A percentile compares a stretch with the other conserved stretches of the same genome.
These are phyloP conservation scores for Nothophaeocryptopus gaeumannii DNA, from an alignment of 2,329 filamentous ascomycete genomes.

Conservation along the genomic window DNA sequence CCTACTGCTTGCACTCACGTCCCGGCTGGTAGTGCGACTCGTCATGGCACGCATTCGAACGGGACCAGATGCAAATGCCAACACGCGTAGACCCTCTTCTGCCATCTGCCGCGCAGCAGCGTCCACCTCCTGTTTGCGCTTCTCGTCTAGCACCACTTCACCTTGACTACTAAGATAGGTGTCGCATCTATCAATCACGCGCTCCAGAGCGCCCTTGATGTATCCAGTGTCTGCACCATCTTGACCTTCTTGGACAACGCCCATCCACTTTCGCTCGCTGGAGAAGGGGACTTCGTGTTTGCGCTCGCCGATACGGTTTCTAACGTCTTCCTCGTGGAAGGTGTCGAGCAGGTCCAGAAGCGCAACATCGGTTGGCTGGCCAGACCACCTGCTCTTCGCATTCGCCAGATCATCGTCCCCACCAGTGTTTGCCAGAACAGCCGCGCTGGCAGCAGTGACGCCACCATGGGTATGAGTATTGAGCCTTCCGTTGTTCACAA, in stretches of 20 bases:
- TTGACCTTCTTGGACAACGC: conserved; percentile 69
- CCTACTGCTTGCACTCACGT: conserved; percentile 22
- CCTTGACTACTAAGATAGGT: conserved; percentile 86
- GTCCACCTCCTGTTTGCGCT: conserved; percentile 68
- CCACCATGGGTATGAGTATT: conserved; percentile 59
- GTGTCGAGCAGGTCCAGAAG: conserved; percentile 88
- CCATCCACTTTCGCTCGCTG: conserved; percentile 99
- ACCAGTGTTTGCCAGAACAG: conserved; percentile 82
- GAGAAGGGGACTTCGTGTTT: conserved; percentile 90
- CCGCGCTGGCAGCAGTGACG: conserved; percentile 64
- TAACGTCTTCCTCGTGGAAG: conserved; percentile 87
- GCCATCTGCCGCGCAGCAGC: conserved; percentile 85
- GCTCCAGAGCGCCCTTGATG: conserved; percentile 91
- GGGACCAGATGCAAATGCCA: conserved; percentile 87
- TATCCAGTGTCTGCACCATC: conserved; percentile 78
- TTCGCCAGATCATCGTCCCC: conserved; percentile 56
- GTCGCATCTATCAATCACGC: conserved; percentile 80
- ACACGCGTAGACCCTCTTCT: conserved; percentile 79
- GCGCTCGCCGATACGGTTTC: conserved; percentile 78
- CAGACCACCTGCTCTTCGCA: conserved; percentile 85
- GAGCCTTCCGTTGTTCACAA: conserved; percentile 89
- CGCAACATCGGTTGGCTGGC: conserved; percentile 96
- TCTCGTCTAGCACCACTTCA: conserved; percentile 79
- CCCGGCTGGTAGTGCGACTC: conserved; percentile 23
- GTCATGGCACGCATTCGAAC: conserved; percentile 35